Conservation (phyloP, 73 alveolate species). For the Paramecium pentaurelia region DNA sequence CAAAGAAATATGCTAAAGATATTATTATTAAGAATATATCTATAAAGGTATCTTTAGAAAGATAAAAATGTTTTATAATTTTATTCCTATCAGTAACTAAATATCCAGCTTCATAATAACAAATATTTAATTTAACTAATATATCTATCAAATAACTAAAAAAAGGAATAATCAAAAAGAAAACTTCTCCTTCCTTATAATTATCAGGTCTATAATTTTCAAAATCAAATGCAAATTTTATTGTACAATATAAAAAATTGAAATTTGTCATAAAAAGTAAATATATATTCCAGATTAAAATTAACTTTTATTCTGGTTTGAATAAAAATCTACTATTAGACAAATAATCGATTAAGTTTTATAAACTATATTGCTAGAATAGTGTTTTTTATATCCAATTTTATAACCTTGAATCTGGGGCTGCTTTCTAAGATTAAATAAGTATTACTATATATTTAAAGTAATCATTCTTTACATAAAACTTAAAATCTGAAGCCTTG, state of each 20-base stretch:
- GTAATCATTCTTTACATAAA: constrained; percentile 1
- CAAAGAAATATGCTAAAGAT: not conserved
- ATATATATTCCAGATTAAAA: not conserved
- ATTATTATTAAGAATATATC: not conserved
- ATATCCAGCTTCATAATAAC: constrained; percentile 5
- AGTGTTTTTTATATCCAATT: not conserved
- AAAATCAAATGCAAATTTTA: not conserved
- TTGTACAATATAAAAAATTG: not conserved
- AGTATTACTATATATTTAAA: not conserved
- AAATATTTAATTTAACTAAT: not conserved
- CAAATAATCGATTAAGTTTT: not conserved
- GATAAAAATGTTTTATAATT: not conserved
- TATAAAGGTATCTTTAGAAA: not conserved
- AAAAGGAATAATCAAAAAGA: not conserved
- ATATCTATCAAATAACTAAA: not conserved
- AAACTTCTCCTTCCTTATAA: not conserved
- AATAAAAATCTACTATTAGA: not conserved
- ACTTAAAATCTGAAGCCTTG: constrained; percentile 17
- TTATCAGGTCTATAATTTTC: not conserved
- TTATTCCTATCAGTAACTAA: not conserved
- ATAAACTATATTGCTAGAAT: not conserved
- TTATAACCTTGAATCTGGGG: not conserved
- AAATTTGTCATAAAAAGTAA: not conserved
- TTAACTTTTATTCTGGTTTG: not conserved
- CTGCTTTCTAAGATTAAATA: not conserved